phyloP scores from a whole-genome alignment of 805 yeast species.

The Blastobotrys parvus region DNA sequence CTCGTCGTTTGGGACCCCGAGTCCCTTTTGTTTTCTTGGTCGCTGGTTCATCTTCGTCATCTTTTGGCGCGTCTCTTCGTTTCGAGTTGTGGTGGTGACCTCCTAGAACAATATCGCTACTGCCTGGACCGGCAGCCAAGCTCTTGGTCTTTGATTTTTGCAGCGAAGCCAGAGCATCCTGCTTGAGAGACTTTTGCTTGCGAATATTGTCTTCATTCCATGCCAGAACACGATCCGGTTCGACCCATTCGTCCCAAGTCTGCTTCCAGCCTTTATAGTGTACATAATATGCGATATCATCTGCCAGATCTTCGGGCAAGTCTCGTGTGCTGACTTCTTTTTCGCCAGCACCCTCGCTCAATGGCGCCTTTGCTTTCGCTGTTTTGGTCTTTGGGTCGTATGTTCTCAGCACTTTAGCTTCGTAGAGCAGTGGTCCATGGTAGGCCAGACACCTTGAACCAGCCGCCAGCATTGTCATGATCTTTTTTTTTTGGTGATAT shows the following conservation, averaged over 20 bases:
- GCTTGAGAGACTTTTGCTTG: constrained; percentile 52
- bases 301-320: constrained; percentile 32
- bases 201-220: constrained; percentile 59
- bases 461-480: constrained; percentile 13
- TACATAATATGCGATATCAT: constrained; percentile 47
- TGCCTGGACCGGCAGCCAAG: constrained; percentile 11
- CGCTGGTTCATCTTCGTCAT: not conserved
- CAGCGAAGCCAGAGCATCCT: constrained; percentile 34
- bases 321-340: constrained; percentile 18
- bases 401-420: constrained; percentile 66
- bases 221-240: constrained; percentile 55
- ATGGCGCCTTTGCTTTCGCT: constrained; percentile 10
- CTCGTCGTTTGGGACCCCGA: constrained; percentile 5
- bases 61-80: constrained; percentile 15
- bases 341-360: constrained; percentile 13
- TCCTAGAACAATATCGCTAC: constrained; percentile 1
- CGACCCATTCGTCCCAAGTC: constrained; percentile 97
- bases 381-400: constrained; percentile 42
- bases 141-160: constrained; percentile 12
- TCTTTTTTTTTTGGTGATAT: too few species aligned
- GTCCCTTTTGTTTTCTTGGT: not conserved
- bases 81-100: constrained; percentile 5
- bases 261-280: constrained; percentile 96
- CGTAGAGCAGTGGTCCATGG: constrained; percentile 86
- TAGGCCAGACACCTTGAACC: constrained; percentile 55